A percentile compares a stretch with the other conserved stretches of the same genome.
Conservation (phyloP, 2,329 filamentous ascomycete genomes). For the Arthroderma uncinatum region DNA sequence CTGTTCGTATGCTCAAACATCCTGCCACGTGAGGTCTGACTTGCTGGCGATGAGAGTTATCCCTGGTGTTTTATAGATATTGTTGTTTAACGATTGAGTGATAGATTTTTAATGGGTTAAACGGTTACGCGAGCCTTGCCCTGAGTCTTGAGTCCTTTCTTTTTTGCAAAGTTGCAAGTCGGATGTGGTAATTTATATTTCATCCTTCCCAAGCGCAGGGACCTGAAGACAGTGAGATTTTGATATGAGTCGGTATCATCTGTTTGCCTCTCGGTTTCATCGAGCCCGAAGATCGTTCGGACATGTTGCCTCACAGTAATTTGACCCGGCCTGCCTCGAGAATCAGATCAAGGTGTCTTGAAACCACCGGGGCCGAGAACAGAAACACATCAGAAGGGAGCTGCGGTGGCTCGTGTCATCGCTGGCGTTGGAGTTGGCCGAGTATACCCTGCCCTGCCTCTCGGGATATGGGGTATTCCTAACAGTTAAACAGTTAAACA, state of each 20-base stretch:
- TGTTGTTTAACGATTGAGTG: not conserved
- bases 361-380: not conserved
- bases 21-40: not conserved
- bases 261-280: not conserved
- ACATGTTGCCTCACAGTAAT: not conserved
- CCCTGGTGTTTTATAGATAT: not conserved
- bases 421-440: not conserved
- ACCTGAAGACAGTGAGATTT: not conserved
- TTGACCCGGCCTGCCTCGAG: not conserved
- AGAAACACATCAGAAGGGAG: not conserved
- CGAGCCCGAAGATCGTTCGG: not conserved
- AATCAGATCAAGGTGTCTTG: not conserved
- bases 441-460: not conserved
- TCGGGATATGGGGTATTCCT: not conserved
- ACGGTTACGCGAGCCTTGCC: not conserved
- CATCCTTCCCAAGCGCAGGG: no score
- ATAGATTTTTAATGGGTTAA: not conserved
- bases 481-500: not conserved
- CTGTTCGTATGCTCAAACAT: not conserved
- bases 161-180: not conserved
- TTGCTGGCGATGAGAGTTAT: not conserved
- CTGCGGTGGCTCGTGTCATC: not conserved
- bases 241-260: not conserved
- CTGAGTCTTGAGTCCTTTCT: not conserved
- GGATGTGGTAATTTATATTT: not conserved